phyloP scores from a whole-genome alignment of 768 basidiomycete genomes.

The Serendipita sp. region DNA sequence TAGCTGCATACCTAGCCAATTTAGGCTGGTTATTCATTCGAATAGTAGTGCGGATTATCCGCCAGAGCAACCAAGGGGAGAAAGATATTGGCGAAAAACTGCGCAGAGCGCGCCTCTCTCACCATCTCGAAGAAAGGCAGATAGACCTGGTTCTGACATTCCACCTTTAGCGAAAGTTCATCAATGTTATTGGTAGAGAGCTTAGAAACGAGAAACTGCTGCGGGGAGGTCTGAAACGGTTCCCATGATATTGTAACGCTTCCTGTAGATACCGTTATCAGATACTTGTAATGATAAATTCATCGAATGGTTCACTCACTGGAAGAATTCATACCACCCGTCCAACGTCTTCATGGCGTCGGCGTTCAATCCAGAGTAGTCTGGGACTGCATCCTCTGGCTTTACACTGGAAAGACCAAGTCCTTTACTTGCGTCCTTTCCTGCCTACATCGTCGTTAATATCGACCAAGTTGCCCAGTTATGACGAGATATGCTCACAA shows the following conservation, averaged over 20 bases:
- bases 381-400: constrained; percentile 67
- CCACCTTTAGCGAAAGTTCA: neutral
- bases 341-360: constrained; percentile 64
- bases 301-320: constrained; percentile 32
- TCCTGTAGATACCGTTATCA: constrained; percentile 24
- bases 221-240: constrained; percentile 41
- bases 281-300: neutral
- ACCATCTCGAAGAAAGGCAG: too few species aligned
- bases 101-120: too few species aligned
- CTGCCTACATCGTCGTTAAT: constrained; percentile 45
- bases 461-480: neutral
- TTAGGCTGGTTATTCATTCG: neutral
- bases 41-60: too few species aligned
- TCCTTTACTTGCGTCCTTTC: constrained; percentile 81
- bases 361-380: constrained; percentile 60
- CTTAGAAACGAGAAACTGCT: constrained; percentile 15
- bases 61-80: too few species aligned
- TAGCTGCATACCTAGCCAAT: neutral
- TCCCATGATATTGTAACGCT: constrained; percentile 81
- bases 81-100: too few species aligned
- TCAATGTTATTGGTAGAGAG: neutral
- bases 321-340: constrained; percentile 81
- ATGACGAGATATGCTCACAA: neutral
- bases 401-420: constrained; percentile 83
- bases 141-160: neutral